Evolutionary conservation across 2,329 filamentous ascomycete species (phyloP), one percentile per base, ranked within the genome.

Genomic region (Neopestalotiopsis rosae): DNA sequence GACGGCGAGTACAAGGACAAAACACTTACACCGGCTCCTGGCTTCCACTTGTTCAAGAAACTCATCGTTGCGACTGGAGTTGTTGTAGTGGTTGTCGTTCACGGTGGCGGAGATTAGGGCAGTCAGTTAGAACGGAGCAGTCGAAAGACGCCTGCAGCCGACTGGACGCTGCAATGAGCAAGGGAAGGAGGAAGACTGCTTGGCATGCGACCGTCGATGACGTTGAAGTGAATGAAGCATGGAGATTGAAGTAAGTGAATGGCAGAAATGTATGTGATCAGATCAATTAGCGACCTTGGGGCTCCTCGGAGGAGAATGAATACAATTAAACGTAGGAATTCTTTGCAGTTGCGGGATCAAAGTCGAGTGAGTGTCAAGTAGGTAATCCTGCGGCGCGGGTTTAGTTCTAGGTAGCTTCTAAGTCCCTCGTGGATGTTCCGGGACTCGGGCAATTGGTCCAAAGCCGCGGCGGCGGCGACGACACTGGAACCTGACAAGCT

Each of bases 11-110:
- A 68, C 65, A 57, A 65, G 42, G 65, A 69, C 58, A 63, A 61
- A 72, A 20, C 5, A 86, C 88, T 80, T 81, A 90, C 88, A 77
- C 82, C 83, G 77, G 84, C 81, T 73, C 84, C 81, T 74, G 82
- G 81, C 80, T 89, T 89, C 76, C 89, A 85, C 78, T 88, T 90
- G 74, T 83, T 88, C 71, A 90, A 85, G 74, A 90, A 87, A 71
- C 86, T 83, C 45, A 66, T 66, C 24, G 28, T 14, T 71, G 87
- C 82, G 87, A 90, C 90, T 72, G 69, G 75, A 71, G 70, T 14
- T 20, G 38, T 65, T 13, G 61, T 10, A 32, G 30, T 30, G 38
- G 42, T 34, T 13, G 42, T 65, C 71, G 65, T 34, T 66, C 67
- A 67, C 38, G 64, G 61, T 65, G 63, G 62, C 38, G 65, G 66